Evolutionary conservation across 2,329 filamentous ascomycete species (phyloP), one percentile per base, ranked within the genome.

Genomic region (Fusarium sacchari): DNA sequence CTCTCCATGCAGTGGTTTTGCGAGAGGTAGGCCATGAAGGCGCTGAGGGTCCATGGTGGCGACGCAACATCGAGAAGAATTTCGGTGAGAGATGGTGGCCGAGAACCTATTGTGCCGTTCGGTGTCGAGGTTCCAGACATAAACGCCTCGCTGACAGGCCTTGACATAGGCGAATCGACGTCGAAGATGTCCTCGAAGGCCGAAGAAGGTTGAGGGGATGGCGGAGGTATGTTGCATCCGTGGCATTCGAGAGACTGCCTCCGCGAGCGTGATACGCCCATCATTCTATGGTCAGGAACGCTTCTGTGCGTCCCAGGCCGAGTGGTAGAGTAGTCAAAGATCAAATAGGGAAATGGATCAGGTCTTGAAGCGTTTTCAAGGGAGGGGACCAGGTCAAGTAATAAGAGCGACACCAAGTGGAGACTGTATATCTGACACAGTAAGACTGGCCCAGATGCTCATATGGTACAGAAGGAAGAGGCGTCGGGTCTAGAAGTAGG

Each of bases 1-100:
- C 95, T 98, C 83, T 99, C 96, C 73, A 98, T 86, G 80, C 96
- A 99, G 83, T 98, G 96, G 79, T 98, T 98, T 80, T 97, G 95
- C 2, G 96, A 98, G 8, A 98, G 88, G 79, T 97, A 98, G 63
- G 95, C 95, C 90, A 96, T 98, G 83, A 98, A 98, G 37, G 96
- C 96, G 68, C 91, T 92, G 14, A 98, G 87, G 0, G 95, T 97
- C 88, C 94, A 98, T 75, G 96, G 96, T 44, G 94, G 91, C 14
- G 94, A 91, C 40, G 96, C 94, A 49, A 89, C 90, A 83, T 98
- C 96, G 73, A 93, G 89, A 49, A 99, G 89, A 34, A 99, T 97
- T 78, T 98, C 96, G 67, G 92, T 89, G 56, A 99, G 86, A 36
- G 94, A 93, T 47, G 94, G 96, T 34, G 84, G 85, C 24, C 76